Evolutionary conservation across 495 filamentous ascomycete genomes (phyloP).

Genomic region (Durotheca rogersii): DNA sequence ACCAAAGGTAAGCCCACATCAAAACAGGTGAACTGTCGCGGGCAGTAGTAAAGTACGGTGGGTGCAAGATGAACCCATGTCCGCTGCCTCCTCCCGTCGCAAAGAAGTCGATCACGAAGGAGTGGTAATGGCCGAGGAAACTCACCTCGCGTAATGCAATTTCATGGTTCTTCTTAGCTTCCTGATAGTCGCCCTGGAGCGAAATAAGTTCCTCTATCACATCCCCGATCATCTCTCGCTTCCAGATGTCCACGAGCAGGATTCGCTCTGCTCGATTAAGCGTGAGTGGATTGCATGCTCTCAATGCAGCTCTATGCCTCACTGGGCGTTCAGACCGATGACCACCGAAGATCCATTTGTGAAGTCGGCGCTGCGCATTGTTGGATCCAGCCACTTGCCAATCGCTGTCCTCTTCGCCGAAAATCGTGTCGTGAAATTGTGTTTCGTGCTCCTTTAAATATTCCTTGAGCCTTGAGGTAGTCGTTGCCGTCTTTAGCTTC

Average conservation of each 20-base stretch:
- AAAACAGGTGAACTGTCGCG: neutral
- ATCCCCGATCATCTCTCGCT: neutral
- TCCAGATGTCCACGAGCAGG: neutral
- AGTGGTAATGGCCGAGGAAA: too few species aligned
- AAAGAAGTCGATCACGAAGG: too few species aligned
- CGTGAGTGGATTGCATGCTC: neutral
- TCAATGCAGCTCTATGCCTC: neutral
- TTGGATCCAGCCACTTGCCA: constrained; percentile 19
- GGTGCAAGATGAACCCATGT: too few species aligned
- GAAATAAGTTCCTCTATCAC: constrained; percentile 14
- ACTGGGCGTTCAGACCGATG: neutral
- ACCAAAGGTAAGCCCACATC: neutral
- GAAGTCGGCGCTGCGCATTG: constrained; percentile 6
- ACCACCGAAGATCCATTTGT: constrained; percentile 14
- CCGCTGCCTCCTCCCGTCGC: too few species aligned
- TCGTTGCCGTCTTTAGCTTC: neutral
- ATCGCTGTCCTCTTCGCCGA: constrained; percentile 22
- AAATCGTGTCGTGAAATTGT: constrained; percentile 28
- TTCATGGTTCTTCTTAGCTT: constrained; percentile 27
- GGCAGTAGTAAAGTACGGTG: too few species aligned
- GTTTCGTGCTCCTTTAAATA: constrained; percentile 3
- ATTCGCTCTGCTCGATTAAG: constrained; percentile 6
- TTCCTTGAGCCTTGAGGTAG: constrained; percentile 4
- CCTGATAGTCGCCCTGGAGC: constrained; percentile 9
- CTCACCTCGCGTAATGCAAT: constrained; percentile 32